Evolutionary conservation across 1,139 yeast species (phyloP).

Genomic region (Yamadazyma sp.): DNA sequence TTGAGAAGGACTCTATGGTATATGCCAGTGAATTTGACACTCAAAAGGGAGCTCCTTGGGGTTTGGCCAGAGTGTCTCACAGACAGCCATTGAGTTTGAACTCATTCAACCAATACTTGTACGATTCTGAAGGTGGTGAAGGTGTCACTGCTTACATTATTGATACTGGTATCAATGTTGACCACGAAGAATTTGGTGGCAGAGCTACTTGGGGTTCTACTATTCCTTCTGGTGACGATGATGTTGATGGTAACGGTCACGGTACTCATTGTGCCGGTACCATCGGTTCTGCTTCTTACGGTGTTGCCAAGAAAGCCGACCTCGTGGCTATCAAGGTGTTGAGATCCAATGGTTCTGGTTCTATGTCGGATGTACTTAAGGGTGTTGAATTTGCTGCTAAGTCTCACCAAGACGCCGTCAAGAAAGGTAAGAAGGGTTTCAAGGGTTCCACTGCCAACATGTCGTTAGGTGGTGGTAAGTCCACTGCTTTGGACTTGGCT

Average conservation of each 20-base stretch:
- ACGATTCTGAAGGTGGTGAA: conserved; percentile 40
- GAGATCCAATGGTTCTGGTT: conserved; percentile 41
- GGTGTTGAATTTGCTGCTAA: conserved; percentile 44
- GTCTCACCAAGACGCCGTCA: conserved; percentile 32
- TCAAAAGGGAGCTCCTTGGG: conserved; percentile 36
- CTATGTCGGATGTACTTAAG: conserved; percentile 43
- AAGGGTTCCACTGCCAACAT: conserved; percentile 47
- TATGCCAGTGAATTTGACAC: conserved; percentile 33
- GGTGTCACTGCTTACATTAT: conserved; percentile 47
- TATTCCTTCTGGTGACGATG: conserved; percentile 35
- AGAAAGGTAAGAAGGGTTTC: conserved; percentile 33
- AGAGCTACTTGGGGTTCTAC: conserved; percentile 46
- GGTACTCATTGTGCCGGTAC: conserved; percentile 51
- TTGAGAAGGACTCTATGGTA: conserved; percentile 37
- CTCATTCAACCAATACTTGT: conserved; percentile 28
- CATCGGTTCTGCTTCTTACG: conserved; percentile 43
- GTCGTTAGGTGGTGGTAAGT: conserved; percentile 45
- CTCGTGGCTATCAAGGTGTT: conserved; percentile 45
- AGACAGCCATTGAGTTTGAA: conserved; percentile 60
- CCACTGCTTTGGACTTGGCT: conserved; percentile 43
- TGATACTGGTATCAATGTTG: conserved; percentile 43
- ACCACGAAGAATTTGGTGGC: conserved; percentile 43
- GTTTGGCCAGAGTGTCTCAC: conserved; percentile 37
- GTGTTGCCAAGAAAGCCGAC: conserved; percentile 43
- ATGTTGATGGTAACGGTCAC: conserved; percentile 54